phyloP scores from a whole-genome alignment of 805 yeast species.

The Ogataea pilisensis region DNA sequence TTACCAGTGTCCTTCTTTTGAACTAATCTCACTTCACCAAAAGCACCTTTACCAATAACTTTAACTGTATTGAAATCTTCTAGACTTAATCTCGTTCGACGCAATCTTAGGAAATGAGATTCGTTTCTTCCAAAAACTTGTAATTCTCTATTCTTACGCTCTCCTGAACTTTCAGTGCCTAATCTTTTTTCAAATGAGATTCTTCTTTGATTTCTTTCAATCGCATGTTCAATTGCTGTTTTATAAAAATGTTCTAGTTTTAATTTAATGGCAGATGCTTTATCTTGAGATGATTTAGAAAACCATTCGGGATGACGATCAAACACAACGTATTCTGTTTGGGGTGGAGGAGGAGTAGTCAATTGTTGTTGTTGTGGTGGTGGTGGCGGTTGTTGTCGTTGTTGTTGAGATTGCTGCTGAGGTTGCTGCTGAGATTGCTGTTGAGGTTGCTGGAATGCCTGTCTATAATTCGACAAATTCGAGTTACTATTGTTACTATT shows the following conservation, averaged over 20 bases:
- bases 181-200: slow-evolving; percentile 76
- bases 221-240: slow-evolving; percentile 83
- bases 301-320: slow-evolving; percentile 79
- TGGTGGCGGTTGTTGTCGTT: slow-evolving; percentile 10
- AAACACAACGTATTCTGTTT: slow-evolving; percentile 57
- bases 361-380: slow-evolving; percentile 5
- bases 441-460: slow-evolving; percentile 9
- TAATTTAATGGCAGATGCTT: slow-evolving; percentile 77
- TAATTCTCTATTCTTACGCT: slow-evolving; percentile 77
- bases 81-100: slow-evolving; percentile 77
- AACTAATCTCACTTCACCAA: slow-evolving; percentile 93
- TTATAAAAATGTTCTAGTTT: slow-evolving; percentile 82
- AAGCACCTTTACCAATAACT: slow-evolving; percentile 94
- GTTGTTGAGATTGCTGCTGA: slow-evolving; percentile 12
- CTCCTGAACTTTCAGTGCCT: slow-evolving; percentile 72
- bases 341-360: slow-evolving; percentile 1
- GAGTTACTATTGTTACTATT: slow-evolving; percentile 28
- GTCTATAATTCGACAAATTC: slow-evolving; percentile 17
- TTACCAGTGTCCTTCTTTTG: slow-evolving; percentile 90
- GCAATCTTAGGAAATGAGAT: slow-evolving; percentile 75
- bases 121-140: slow-evolving; percentile 84
- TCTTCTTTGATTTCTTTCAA: slow-evolving; percentile 91
- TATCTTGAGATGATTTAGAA: slow-evolving; percentile 72
- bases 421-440: slow-evolving; percentile 16
- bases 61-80: slow-evolving; percentile 87